Evolutionary conservation across 176 grass and related monocot species (phyloP), one percentile per base, ranked within the genome.

Genomic region (Phyllostachys edulis): DNA sequence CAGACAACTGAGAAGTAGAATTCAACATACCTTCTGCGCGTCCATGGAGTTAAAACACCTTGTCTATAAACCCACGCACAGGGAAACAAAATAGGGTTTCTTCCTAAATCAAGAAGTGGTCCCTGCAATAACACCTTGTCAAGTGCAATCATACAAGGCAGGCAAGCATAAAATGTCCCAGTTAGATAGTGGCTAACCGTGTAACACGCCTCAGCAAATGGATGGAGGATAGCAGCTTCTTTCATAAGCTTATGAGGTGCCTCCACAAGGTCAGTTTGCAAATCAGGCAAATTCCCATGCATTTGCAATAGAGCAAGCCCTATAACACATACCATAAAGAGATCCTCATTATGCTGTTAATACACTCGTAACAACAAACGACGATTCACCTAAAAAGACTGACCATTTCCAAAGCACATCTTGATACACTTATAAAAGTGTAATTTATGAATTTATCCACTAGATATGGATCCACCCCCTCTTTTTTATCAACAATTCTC

Each of bases 11-110:
- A 69, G 69, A 71, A 75, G 47, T 54, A 47, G 20, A 17, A 44
- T 83, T 68, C 29, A 18, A 82, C 3, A 71, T 87, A 97, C 94
- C 89, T 93, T 84, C 85, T 87, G 67, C 96, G 89, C 10, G 87
- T 79, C 93, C 96, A 98, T 16, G 96, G 96, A 89, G 91, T 93
- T 71, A 98, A 90, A 86, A 87, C 78, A 38, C 96, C 96, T 94
- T 98, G 96, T 87, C 96, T 89, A 83, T 98, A 93, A 80, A 98
- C 56, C 96, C 96, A 98, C 80, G 93, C 91, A 78, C 96, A 98
- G 27, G 96, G 96, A 90, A 98, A 98, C 80, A 98, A 91, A 84
- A 98, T 87, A 44, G 93, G 96, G 59, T 98, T 98, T 85, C 96
- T 90, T 90, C 96, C 96, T 67, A 98, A 47, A 93, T 98, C 96